Percentiles rank a stretch among this genome's conserved stretches.
phyloP scores from a whole-genome alignment of 2,329 filamentous ascomycete species.

The Keithomyces neogunnii region DNA sequence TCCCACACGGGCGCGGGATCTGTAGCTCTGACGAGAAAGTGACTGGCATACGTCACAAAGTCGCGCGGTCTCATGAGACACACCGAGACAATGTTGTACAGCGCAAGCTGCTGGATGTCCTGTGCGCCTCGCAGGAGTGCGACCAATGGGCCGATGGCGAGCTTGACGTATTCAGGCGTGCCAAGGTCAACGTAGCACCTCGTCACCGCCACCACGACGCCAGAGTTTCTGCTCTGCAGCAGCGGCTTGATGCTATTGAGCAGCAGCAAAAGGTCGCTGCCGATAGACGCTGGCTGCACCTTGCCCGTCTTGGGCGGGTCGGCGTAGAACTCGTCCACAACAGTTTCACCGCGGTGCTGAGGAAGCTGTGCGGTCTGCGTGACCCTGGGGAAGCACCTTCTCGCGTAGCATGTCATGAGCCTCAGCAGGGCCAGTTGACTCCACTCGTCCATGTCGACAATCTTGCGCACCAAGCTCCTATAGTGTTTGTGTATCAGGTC shows the following conservation, averaged over 20 bases:
- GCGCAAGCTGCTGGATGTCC: conserved; percentile 80
- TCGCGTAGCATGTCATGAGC: conserved; percentile 75
- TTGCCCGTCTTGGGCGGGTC: conserved; percentile 42
- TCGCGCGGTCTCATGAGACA: conserved; percentile 65
- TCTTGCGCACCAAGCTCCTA: conserved; percentile 71
- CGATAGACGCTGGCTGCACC: conserved; percentile 49
- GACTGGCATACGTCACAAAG: conserved; percentile 83
- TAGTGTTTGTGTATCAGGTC: conserved; percentile 91
- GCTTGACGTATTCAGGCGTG: conserved; percentile 64
- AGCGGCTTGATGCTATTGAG: conserved; percentile 75
- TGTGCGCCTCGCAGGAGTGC: conserved; percentile 76
- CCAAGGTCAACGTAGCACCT: conserved; percentile 81
- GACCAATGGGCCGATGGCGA: conserved; percentile 74
- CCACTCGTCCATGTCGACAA: conserved; percentile 99
- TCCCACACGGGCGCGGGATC: conserved; percentile 80
- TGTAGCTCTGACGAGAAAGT: conserved; percentile 77
- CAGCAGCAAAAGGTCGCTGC: conserved; percentile 76
- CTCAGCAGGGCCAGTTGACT: conserved; percentile 77
- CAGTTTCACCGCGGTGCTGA: conserved; percentile 29
- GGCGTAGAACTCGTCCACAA: conserved; percentile 73
- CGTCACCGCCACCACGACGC: conserved; percentile 80
- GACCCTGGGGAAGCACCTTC: conserved; percentile 75
- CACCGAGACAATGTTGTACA: conserved; percentile 94
- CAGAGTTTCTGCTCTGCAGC: conserved; percentile 85
- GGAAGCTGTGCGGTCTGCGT: conserved; percentile 39